A percentile compares a stretch with the other conserved stretches of the same genome.
Evolutionary conservation across 192 early-diverging fungal genomes (phyloP).

Genomic region (Pilaira anomala): DNA sequence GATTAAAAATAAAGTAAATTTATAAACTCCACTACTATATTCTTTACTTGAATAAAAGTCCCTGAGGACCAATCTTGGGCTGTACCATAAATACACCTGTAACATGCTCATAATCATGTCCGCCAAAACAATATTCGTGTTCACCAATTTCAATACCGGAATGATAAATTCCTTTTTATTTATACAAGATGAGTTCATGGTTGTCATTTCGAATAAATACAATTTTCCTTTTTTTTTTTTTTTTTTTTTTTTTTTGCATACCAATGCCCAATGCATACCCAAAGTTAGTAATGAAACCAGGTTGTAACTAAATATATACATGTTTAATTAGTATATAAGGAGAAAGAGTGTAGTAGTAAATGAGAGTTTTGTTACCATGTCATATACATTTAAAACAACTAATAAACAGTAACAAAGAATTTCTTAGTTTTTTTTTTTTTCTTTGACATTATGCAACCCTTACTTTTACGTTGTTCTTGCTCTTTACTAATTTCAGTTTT

Average conservation of each 20-base stretch:
- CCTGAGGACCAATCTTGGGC: conserved; percentile 29
- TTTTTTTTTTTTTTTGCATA: background rate
- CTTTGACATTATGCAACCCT: too few relatives aligned
- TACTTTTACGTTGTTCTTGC: conserved; percentile 11
- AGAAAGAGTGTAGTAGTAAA: background rate
- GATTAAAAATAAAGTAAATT: background rate
- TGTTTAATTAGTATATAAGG: background rate
- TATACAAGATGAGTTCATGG: background rate
- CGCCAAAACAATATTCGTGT: conserved; percentile 38
- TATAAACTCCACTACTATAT: background rate
- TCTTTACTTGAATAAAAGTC: conserved; percentile 23
- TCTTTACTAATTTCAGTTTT: background rate
- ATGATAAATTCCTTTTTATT: conserved; percentile 30
- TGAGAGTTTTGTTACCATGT: conserved; percentile 19
- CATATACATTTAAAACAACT: conserved; percentile 26
- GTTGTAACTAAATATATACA: conserved; percentile 16
- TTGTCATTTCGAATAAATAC: background rate
- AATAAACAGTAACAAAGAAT: background rate
- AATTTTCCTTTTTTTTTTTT: background rate
- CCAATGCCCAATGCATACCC: conserved; percentile 28
- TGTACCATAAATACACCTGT: conserved; percentile 37
- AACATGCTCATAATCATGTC: conserved; percentile 28
- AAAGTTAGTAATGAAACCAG: conserved; percentile 23
- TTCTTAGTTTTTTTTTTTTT: background rate
- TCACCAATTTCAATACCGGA: conserved; percentile 32